Evolutionary conservation across 2,329 filamentous ascomycete species (phyloP), one percentile per base, ranked within the genome.

Genomic region (Colletotrichum scovillei): DNA sequence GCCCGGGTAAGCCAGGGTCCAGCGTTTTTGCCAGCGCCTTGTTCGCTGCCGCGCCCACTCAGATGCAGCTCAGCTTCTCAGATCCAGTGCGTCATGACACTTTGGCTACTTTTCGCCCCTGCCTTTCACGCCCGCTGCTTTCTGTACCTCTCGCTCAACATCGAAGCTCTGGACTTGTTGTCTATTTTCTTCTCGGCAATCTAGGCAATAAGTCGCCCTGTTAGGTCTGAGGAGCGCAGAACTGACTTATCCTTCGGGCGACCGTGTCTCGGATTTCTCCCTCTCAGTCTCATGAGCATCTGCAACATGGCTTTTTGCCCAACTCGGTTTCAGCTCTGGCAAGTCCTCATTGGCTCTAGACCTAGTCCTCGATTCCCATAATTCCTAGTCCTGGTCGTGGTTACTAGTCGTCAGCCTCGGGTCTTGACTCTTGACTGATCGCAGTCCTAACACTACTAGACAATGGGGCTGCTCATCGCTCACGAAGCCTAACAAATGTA

Each of bases 11-110:
- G 55, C 70, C 67, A 73, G 70, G 70, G 70, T 70, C 67, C 55
- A 70, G 70, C 67, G 42, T 63, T 70, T 70, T 35, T 63, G 16
- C 56, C 56, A 55, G 59, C 67, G 70, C 46, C 70, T 26, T 60
- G 70, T 70, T 70, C 67, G 70, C 67, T 70, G n/a, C 59, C 14
- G 60, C 66, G 60, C 46, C 60, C 70, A 73, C 67, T 63, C 46
- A 70, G 59, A 65, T 70, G 67, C 60, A 70, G 38, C 53, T 63
- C 32, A n/a, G 26, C 42, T 55, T 65, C 46, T 35, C 56, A 70
- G 69, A 73, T 73, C 70, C 56, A 73, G 46, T 73, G 66, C 70
- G 70, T 73, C 70, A 73, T 73, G 67, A 73, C 67, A 70, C 60
- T 53, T 16, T 14, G 26, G 26, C 53, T 69, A 69, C 59, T 22